Evolutionary conservation across 2,329 filamentous ascomycete species (phyloP), one percentile per base, ranked within the genome.

Genomic region (Macroventuria anomochaeta): DNA sequence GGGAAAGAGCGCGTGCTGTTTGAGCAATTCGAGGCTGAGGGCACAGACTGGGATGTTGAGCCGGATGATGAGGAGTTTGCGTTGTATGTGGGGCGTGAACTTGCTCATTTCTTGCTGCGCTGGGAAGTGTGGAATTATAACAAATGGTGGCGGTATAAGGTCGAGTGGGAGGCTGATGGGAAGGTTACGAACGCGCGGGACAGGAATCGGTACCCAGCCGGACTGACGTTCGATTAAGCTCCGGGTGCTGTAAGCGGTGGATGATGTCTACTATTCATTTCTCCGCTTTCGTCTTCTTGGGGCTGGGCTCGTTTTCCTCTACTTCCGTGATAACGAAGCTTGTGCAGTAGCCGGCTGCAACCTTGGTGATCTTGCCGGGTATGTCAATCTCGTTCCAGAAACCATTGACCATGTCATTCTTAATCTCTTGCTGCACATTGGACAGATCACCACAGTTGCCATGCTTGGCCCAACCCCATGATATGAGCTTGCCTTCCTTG

Each of bases 391-490:
- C 57, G 15, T 69, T 71, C 68, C 68, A 71, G 13, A 69, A 58
- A 0, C 65, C 67, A 32, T 44, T 64, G 31, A 71, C 57, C 67
- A 70, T 70, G 10, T 70, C 65, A 4, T 70, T 66, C 39, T 61
- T 60, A 1, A 65, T 38, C 5, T 62, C 54, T 2, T 56, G 53
- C 18, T 41, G 46, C 12, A 37, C 10, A 63, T 20, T 1, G 15
- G 48, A 1, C 33, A 58, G 6, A 68, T 68, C 53, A 3, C 95
- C 95, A 72, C 95, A 99, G 72, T 99, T 99, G 1, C 95, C 95
- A 76, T 99, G 95, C 75, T 97, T 93, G 2, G 92, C 93, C 95
- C 95, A 99, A 17, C 95, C 95, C 91, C 93, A 97, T 1, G 90
- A 85, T 41, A 96, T 76, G 1, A 96, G 85, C 43, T 87, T 83